Evolutionary conservation across 2,329 filamentous ascomycete genomes (phyloP).

Genomic region (Volutella citrinella): DNA sequence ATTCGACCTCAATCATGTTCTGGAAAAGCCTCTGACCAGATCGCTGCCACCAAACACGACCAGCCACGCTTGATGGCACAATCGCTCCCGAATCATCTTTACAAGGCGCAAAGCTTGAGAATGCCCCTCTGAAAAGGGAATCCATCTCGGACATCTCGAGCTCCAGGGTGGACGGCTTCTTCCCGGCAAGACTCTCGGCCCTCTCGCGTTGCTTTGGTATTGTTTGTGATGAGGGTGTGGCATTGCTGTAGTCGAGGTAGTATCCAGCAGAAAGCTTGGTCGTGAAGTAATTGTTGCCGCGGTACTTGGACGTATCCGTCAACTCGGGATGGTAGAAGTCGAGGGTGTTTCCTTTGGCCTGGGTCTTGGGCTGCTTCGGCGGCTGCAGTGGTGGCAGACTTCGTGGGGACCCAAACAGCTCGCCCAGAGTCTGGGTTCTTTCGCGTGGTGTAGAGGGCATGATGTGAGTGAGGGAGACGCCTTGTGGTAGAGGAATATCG

Average conservation of each 20-base stretch:
- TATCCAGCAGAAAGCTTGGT: slow-evolving; percentile 64
- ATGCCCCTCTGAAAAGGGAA: slow-evolving; percentile 70
- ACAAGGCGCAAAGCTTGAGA: slow-evolving; percentile 76
- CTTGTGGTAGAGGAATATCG: slow-evolving; percentile 63
- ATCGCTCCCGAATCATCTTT: slow-evolving; percentile 71
- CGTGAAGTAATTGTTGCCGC: slow-evolving; percentile 60
- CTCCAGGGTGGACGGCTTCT: slow-evolving; percentile 54
- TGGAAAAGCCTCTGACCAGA: slow-evolving; percentile 64
- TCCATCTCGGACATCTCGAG: slow-evolving; percentile 67
- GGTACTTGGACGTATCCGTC: slow-evolving; percentile 53
- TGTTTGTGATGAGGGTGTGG: slow-evolving; percentile 51
- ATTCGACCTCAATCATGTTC: slow-evolving; percentile 56
- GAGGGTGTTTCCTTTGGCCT: slow-evolving; percentile 59
- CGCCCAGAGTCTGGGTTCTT: slow-evolving; percentile 64
- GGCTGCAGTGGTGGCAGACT: slow-evolving; percentile 64
- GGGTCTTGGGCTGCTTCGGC: slow-evolving; percentile 68
- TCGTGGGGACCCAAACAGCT: slow-evolving; percentile 68
- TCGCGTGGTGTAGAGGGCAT: slow-evolving; percentile 36
- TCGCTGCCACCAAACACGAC: slow-evolving; percentile 75
- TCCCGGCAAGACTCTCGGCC: slow-evolving; percentile 63
- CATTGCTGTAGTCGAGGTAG: slow-evolving; percentile 69
- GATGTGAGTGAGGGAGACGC: slow-evolving; percentile 53
- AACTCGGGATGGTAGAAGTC: slow-evolving; percentile 54
- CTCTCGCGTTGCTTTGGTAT: slow-evolving; percentile 68
- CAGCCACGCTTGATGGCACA: slow-evolving; percentile 64